phyloP scores from a whole-genome alignment of 148 eudicot genomes.

The Amaranthus palmeri region DNA sequence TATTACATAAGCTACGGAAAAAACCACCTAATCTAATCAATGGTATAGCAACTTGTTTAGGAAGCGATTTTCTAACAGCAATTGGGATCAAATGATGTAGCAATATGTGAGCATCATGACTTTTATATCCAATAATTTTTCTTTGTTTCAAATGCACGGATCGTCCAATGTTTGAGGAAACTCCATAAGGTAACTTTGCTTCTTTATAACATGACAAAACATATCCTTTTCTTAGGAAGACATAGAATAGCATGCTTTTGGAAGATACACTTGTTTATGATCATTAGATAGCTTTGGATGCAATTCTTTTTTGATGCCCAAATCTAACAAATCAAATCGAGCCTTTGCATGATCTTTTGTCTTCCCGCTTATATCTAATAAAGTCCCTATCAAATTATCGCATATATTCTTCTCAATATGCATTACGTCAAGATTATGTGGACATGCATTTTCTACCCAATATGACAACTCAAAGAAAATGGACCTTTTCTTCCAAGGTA shows the following conservation, averaged over 20 bases:
- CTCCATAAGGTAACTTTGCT: conserved; percentile 11
- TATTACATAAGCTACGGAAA: not conserved
- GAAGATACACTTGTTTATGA: not conserved
- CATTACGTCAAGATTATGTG: conserved; percentile 10
- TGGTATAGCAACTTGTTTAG: conserved; percentile 6
- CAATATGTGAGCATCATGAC: conserved; percentile 3
- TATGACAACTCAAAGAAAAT: conserved; percentile 1
- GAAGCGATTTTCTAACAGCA: not conserved
- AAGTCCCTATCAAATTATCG: conserved; percentile 4
- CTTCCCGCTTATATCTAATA: conserved; percentile 7
- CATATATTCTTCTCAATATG: conserved; percentile 10
- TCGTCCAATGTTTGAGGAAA: not conserved
- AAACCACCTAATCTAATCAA: conserved; percentile 6
- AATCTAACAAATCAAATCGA: conserved; percentile 9
- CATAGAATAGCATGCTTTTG: conserved; percentile 11
- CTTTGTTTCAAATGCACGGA: not conserved
- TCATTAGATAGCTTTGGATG: not conserved
- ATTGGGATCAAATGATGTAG: conserved; percentile 9
- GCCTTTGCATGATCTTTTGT: conserved; percentile 16
- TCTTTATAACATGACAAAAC: not conserved
- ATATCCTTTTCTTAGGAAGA: not conserved
- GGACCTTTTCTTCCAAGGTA: conserved; percentile 4
- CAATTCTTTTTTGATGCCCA: not conserved
- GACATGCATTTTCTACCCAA: not conserved
- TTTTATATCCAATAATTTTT: conserved; percentile 3